Base-by-base conservation (phyloP, 805 yeast species). In the Myxozyma monticola region DNA sequence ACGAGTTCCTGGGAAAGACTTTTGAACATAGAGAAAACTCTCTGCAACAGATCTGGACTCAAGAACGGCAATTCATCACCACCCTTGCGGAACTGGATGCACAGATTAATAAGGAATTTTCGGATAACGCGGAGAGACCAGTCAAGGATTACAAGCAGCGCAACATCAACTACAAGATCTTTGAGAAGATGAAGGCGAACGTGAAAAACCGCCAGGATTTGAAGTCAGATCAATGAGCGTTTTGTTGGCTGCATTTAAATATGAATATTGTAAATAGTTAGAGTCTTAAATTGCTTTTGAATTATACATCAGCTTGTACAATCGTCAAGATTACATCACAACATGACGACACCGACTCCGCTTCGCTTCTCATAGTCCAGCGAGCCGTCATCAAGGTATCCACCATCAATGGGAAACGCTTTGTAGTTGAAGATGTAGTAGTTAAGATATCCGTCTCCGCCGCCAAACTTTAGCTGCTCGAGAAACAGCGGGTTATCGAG, bases 401-500 rank as follows among this genome's bases (percentile, higher is more conserved):
- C 99, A 30, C 97, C 96, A 49, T 74, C 70, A 37, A 93, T 78
- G 2, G 88, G 89, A 69, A 80, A 80, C 3, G 95, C 83, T 64
- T 76, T 83, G 74, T 89, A 93, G 69, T 93, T 93, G 77, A 93
- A 93, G 57, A 93, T 71, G 66, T 93, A 93, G 69, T 85, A 93
- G 69, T 93, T 86, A 64, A 93, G 76, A 64, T 79, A 78, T 0
- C 99, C 99, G 67, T 91, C 98, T 37, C 99, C 99, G 42, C 81
- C 79, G 29, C 96, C 96, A 67, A 93, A 93, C 66, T 88, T 87
- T 69, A 86, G 76, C 34, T 85, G 82, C 22, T 87, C 84, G 58
- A 93, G 73, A 71, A 93, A 88, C 52, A 85, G 71, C 14, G 88
- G 76, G 67, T 93, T 93, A 65, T 93, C 99, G 71, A 89, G 96